Base-by-base conservation (phyloP, 2,329 filamentous ascomycete species). In the Pestalotiopsis sp. region DNA sequence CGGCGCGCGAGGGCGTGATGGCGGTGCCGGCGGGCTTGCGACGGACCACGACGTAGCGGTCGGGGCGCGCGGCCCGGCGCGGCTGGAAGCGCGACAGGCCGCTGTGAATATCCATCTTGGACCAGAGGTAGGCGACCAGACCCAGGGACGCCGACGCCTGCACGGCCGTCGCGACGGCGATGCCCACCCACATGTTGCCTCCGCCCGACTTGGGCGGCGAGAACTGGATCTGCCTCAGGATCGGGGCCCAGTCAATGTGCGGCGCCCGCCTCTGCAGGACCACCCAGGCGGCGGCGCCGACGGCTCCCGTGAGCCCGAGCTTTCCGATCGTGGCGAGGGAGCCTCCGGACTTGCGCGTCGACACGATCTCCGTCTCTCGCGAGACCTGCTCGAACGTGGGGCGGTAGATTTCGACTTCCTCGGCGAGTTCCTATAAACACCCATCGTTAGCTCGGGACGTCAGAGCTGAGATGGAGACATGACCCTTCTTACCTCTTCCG, bases 351-450 rank as follows among this genome's bases (percentile, higher is more conserved):
- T 52, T 52, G 25, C 61, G 61, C 23, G n/a, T 49, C 20, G 61
- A 6, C 13, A 64, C 61, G 20, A 64, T 64, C 11, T 64, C 38
- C 1, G 61, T 64, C 4, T 64, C 61, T 64, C 25, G 61, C 14
- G 61, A 64, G 2, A 64, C 61, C 20, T 45, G 38, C 40, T 64
- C 61, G 61, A 64, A 64, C 27, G n/a, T 64, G 4, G 61, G 61
- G 7, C 61, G 61, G 20, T 64, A 64, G 17, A 64, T 23, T 52
- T 64, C 61, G 20, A 64, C 36, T 64, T 64, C 61, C 13, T 64
- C 61, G 25, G 61, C 61, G 9, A 64, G 41, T 52, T 64, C 61
- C 61, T 64, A 13, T 11, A 20, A 49, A 9, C 9, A 2, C 23
- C 7, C 7, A 25, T 4, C 9, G 20, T 64, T n/a, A 64, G 61